These are phyloP conservation scores for Ophiostoma perfectum DNA, from an alignment of 2,329 filamentous ascomycete species.

Conservation along the genomic window DNA sequence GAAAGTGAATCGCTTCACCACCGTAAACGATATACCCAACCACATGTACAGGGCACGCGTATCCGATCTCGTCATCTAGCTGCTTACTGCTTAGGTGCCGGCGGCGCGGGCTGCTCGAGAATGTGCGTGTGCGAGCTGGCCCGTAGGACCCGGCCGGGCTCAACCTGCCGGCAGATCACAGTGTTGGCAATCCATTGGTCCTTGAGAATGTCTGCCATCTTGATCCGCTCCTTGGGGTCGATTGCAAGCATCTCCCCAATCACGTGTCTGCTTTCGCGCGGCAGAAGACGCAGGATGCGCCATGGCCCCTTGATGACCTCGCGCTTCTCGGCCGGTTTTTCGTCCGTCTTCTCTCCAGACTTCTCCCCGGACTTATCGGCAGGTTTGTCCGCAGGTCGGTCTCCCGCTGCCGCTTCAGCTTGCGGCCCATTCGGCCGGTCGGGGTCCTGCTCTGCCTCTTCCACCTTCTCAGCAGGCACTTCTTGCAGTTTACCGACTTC, in stretches of 20 bases:
- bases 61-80: not conserved
- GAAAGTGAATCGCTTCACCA: not conserved
- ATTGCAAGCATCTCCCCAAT: constrained; percentile 90
- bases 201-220: constrained; percentile 75
- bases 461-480: not conserved
- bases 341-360: constrained; percentile 26
- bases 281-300: constrained; percentile 79
- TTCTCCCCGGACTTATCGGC: constrained; percentile 39
- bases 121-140: constrained; percentile 78
- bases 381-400: constrained; percentile 31
- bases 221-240: constrained; percentile 75
- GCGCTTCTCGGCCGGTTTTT: constrained; percentile 48
- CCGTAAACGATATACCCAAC: not conserved
- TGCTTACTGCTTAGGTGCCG: constrained; percentile 27
- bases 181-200: constrained; percentile 89
- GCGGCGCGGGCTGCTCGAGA: constrained; percentile 63
- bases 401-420: constrained; percentile 26
- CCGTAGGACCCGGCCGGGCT: constrained; percentile 61
- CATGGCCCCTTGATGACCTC: constrained; percentile 89
- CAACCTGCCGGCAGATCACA: constrained; percentile 74
- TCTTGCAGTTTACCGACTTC: not conserved
- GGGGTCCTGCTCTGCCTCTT: not conserved
- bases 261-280: constrained; percentile 82
- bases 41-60: not conserved
- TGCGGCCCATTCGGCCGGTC: not conserved